Evolutionary conservation across 2,329 filamentous ascomycete genomes (phyloP).

Genomic region (Cordyceps cicadae): DNA sequence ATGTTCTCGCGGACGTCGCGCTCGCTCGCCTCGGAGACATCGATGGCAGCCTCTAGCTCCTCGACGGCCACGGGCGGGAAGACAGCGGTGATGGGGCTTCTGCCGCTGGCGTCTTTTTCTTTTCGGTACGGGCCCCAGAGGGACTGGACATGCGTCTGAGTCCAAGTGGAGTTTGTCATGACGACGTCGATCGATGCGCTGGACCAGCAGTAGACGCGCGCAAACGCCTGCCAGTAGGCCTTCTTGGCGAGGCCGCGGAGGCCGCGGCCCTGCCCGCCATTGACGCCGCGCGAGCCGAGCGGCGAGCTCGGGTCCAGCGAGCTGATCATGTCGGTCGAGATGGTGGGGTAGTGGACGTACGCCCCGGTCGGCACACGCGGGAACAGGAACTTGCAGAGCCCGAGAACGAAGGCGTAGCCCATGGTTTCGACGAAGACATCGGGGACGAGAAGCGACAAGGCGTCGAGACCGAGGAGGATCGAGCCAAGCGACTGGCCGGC

Average conservation of each 20-base stretch:
- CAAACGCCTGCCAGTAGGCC: conserved; percentile 81
- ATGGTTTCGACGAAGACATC: conserved; percentile 97
- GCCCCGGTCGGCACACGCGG: conserved; percentile 73
- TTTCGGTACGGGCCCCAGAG: conserved; percentile 63
- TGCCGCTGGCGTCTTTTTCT: conserved; percentile 29
- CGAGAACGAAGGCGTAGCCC: conserved; percentile 90
- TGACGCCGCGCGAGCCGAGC: conserved; percentile 61
- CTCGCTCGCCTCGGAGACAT: conserved; percentile 62
- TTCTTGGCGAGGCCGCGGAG: conserved; percentile 63
- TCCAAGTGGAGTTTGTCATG: conserved; percentile 98
- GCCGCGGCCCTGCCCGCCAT: conserved; percentile 74
- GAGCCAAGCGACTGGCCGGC: conserved; percentile 91
- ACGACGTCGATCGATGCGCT: conserved; percentile 83
- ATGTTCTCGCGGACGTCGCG: conserved; percentile 54
- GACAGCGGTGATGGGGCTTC: conserved; percentile 60
- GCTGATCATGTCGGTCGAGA: conserved; percentile 93
- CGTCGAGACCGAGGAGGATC: conserved; percentile 79
- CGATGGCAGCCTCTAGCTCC: conserved; percentile 68
- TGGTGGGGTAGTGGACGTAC: conserved; percentile 97
- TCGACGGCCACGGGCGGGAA: conserved; percentile 89
- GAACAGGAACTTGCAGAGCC: conserved; percentile 75
- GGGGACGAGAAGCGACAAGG: conserved; percentile 82
- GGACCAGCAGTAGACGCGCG: conserved; percentile 70
- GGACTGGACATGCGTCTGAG: conserved; percentile 68
- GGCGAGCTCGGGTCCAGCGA: conserved; percentile 59